phyloP scores from a whole-genome alignment of 1,139 yeast species.

The Candida anutae region DNA sequence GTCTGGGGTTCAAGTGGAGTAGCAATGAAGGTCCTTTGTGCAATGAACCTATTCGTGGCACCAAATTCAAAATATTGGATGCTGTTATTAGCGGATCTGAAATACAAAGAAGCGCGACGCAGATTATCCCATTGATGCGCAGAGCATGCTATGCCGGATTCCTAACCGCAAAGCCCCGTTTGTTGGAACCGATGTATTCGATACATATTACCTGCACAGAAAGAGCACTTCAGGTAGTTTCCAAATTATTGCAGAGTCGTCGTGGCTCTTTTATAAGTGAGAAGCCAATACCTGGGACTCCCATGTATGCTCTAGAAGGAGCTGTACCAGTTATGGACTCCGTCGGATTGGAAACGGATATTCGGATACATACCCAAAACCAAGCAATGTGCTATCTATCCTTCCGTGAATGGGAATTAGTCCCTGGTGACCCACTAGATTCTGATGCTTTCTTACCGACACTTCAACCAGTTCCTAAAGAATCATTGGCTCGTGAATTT shows the following conservation, averaged over 20 bases:
- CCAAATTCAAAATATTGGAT: slow-evolving; percentile 66
- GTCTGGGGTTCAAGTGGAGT: slow-evolving; percentile 81
- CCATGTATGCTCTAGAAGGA: slow-evolving; percentile 54
- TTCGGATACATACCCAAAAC: slow-evolving; percentile 71
- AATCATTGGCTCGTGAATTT: slow-evolving; percentile 78
- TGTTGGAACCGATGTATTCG: slow-evolving; percentile 79
- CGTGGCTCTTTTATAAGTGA: slow-evolving; percentile 50
- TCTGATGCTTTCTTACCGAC: slow-evolving; percentile 53
- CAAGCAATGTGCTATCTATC: slow-evolving; percentile 63
- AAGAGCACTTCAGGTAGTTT: slow-evolving; percentile 35
- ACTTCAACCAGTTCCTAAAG: slow-evolving; percentile 64
- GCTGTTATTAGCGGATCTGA: slow-evolving; percentile 43
- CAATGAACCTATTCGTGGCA: slow-evolving; percentile 70
- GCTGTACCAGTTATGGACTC: slow-evolving; percentile 84
- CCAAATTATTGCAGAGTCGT: slow-evolving; percentile 49
- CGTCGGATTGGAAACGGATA: slow-evolving; percentile 80
- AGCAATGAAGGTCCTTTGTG: slow-evolving; percentile 84
- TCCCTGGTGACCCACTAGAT: slow-evolving; percentile 92
- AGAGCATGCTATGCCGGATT: slow-evolving; percentile 82
- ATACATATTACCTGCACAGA: slow-evolving; percentile 52
- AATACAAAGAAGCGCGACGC: slow-evolving; percentile 54
- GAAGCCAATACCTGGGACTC: slow-evolving; percentile 67
- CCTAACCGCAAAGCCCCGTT: slow-evolving; percentile 67
- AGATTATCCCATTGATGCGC: slow-evolving; percentile 74
- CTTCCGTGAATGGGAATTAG: slow-evolving; percentile 67